phyloP scores from a whole-genome alignment of 2,329 filamentous ascomycete genomes.

The Leptographium radiaticola region DNA sequence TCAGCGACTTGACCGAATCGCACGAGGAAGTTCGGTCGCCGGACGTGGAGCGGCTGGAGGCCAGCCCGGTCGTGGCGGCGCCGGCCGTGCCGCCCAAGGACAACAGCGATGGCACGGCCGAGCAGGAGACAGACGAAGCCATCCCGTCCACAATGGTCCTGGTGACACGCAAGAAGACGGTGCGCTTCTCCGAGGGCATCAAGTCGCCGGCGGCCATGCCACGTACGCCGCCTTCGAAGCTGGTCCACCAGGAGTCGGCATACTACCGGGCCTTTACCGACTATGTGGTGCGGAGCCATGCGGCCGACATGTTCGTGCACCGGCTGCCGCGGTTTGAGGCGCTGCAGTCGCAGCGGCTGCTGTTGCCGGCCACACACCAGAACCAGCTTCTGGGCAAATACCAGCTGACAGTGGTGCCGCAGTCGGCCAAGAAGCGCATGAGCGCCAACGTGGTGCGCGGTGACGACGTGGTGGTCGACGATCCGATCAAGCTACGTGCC shows the following conservation, averaged over 20 bases:
- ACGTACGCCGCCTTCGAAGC: slow-evolving; percentile 37
- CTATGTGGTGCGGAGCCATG: slow-evolving; percentile 51
- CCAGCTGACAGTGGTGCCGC: slow-evolving; percentile 57
- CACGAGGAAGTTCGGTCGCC: slow-evolving; percentile 9
- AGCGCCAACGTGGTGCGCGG: slow-evolving; percentile 62
- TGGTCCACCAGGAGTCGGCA: slow-evolving; percentile 53
- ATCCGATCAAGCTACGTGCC: slow-evolving; percentile 47
- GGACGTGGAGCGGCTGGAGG: neutral
- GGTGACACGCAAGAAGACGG: slow-evolving; percentile 48
- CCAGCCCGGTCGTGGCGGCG: slow-evolving; percentile 16
- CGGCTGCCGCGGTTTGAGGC: slow-evolving; percentile 78
- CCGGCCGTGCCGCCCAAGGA: slow-evolving; percentile 11
- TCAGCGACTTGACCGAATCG: slow-evolving; percentile 39
- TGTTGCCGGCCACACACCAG: slow-evolving; percentile 57
- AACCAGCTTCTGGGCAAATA: slow-evolving; percentile 78
- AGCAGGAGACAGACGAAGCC: slow-evolving; percentile 8
- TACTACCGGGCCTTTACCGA: slow-evolving; percentile 84
- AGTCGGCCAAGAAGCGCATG: slow-evolving; percentile 57
- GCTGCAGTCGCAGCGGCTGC: slow-evolving; percentile 69
- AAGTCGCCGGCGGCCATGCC: slow-evolving; percentile 26
- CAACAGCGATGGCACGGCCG: slow-evolving; percentile 12
- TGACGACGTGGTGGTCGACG: slow-evolving; percentile 49
- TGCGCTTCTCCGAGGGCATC: slow-evolving; percentile 54
- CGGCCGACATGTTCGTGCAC: slow-evolving; percentile 70
- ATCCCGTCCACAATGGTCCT: slow-evolving; percentile 1